A percentile compares a stretch with the other conserved stretches of the same genome.
Conservation (phyloP, 2,329 filamentous ascomycete genomes). For the Xylariales sp. region DNA sequence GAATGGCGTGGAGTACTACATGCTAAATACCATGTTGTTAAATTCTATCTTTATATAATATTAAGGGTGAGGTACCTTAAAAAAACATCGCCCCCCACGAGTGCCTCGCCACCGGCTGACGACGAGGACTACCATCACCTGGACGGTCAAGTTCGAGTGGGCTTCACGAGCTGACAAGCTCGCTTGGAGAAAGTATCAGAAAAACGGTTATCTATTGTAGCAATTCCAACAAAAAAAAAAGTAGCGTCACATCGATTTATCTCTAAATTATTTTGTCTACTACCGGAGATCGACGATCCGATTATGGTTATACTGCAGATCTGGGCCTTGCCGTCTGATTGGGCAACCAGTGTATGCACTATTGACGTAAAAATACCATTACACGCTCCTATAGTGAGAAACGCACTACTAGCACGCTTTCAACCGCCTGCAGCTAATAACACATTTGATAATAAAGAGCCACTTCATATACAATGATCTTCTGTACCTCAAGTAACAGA, state of each 20-base stretch:
- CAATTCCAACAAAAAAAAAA: too few species aligned
- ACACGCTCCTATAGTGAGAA: slow-evolving; percentile 1
- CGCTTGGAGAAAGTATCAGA: too few species aligned
- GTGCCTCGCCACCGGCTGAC: too few species aligned
- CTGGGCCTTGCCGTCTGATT: neutral
- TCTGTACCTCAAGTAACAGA: neutral
- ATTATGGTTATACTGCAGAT: neutral
- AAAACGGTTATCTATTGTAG: too few species aligned
- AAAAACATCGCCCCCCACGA: too few species aligned
- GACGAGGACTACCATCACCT: too few species aligned
- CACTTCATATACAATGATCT: neutral
- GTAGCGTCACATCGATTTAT: neutral
- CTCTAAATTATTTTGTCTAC: slow-evolving; percentile 7
- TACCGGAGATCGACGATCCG: neutral
- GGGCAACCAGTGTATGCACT: neutral
- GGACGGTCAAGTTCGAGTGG: too few species aligned
- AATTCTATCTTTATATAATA: too few species aligned
- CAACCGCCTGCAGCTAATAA: slow-evolving; percentile 4
- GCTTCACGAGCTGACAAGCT: too few species aligned
- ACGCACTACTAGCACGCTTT: neutral
- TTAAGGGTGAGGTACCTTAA: too few species aligned
- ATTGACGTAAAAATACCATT: slow-evolving; percentile 14
- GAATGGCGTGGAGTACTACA: too few species aligned
- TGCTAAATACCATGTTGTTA: too few species aligned
- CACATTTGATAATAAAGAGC: slow-evolving; percentile 5